Percentiles rank a stretch among this genome's conserved stretches.
phyloP scores from a whole-genome alignment of 768 basidiomycete species.

The Boletus vermiculosoides region DNA sequence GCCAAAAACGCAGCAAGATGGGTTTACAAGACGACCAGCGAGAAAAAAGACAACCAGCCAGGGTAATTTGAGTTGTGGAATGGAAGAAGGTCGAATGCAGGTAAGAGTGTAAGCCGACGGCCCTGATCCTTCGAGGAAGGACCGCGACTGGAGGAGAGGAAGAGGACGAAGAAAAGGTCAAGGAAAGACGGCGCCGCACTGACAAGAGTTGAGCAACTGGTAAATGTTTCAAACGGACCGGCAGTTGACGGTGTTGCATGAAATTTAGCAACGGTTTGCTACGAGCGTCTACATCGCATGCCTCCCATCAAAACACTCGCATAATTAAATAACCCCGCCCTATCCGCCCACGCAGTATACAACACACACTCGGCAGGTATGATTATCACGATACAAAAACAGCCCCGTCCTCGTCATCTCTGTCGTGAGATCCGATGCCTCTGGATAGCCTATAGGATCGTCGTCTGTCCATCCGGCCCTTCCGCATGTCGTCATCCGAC shows the following conservation, averaged over 20 bases:
- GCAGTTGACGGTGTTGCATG: slow-evolving; percentile 7
- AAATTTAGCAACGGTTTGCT: not conserved
- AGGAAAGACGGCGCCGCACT: not conserved
- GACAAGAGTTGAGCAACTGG: not conserved
- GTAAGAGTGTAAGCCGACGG: slow-evolving; percentile 7
- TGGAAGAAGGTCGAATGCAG: slow-evolving; percentile 9
- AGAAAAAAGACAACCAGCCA: slow-evolving; percentile 21
- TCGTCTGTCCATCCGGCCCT: slow-evolving; percentile 17
- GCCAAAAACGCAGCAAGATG: not conserved
- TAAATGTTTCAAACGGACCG: not conserved
- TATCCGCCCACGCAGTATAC: not conserved
- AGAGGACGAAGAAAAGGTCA: not conserved
- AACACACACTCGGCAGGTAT: no score
- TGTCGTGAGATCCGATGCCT: slow-evolving; percentile 34
- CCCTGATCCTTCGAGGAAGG: slow-evolving; percentile 12
- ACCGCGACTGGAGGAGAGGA: not conserved
- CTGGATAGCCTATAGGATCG: slow-evolving; percentile 64
- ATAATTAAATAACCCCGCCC: slow-evolving; percentile 5
- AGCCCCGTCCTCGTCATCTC: slow-evolving; percentile 11
- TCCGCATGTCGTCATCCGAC: slow-evolving; percentile 26
- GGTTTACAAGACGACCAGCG: slow-evolving; percentile 24
- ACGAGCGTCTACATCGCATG: slow-evolving; percentile 2
- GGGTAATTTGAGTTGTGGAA: slow-evolving; percentile 14
- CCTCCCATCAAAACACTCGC: not conserved
- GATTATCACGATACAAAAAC: slow-evolving; percentile 1